Evolutionary conservation across 768 basidiomycete genomes (phyloP), one percentile per base, ranked within the genome.

Genomic region (Pilatotrama ljubarskyi): DNA sequence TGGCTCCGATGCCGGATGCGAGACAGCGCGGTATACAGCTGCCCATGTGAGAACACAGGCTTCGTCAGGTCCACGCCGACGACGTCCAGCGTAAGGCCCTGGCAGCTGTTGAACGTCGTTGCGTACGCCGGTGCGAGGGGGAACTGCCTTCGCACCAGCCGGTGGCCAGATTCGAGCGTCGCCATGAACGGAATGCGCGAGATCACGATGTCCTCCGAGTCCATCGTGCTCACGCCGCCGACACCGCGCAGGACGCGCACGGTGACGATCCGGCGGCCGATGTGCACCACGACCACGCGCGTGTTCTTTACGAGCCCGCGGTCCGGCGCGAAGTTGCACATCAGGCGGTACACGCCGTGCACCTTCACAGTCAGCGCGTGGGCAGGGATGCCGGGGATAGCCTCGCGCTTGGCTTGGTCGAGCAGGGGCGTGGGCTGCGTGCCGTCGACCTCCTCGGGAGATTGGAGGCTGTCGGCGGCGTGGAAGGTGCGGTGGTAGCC

Each of bases 21-120:
- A n/a, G 72, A 71, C 20, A 73, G 58, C 7, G 70, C 70, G 10
- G 72, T 73, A 25, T 73, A 73, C 15, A 73, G 59, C 59, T 73
- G 72, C 11, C 72, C 69, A 51, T 80, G 78, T 10, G 75, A 71
- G 62, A 80, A 80, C 7, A 77, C 77, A 0, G 72, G 65, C 0
- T 47, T 52, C 0, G 69, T 72, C 5, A 79, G 65, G 51, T 81
- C 79, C 0, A 79, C 55, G 0, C 74, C 78, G 17, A 79, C 68
- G 5, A 61, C 50, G 47, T 76, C 72, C 0, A 78, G 65, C 3
- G 75, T 79, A 1, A 79, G 66, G 2, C 77, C 76, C 62, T 76
- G 76, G 59, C 77, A 78, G 55, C 76, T 74, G 54, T 77, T 74
- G 65, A 78, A 79, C 26, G 78, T 80, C 4, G 74, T 75, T 22